These are phyloP conservation scores for Xylariaceae sp. DNA, from an alignment of 2,329 filamentous ascomycete genomes.

Conservation along the genomic window DNA sequence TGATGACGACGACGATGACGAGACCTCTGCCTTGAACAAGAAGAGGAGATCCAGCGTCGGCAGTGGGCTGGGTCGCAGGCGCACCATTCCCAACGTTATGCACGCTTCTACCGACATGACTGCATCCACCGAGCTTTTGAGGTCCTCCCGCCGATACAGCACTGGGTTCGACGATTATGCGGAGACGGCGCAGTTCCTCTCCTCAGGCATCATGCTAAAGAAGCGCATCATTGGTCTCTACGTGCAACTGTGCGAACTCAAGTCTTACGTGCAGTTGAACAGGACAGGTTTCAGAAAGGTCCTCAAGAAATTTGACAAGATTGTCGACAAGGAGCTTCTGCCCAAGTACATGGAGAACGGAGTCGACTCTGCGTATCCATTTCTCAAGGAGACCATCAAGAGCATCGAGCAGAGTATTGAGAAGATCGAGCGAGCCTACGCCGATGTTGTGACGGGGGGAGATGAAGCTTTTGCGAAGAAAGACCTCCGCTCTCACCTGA, in stretches of 20 bases:
- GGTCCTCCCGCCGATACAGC: conserved; percentile 59
- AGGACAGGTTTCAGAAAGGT: conserved; percentile 95
- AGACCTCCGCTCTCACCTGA: conserved; percentile 82
- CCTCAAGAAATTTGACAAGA: conserved; percentile 98
- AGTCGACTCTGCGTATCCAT: conserved; percentile 78
- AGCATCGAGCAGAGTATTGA: conserved; percentile 67
- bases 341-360: conserved; percentile 67
- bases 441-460: conserved; percentile 75
- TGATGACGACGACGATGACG: conserved; percentile 37
- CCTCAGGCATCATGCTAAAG: conserved; percentile 79
- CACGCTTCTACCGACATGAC: conserved; percentile 51
- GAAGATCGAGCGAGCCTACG: conserved; percentile 75
- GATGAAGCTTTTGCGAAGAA: conserved; percentile 73
- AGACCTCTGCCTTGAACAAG: conserved; percentile 49
- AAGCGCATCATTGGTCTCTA: conserved; percentile 85
- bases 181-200: conserved; percentile 65
- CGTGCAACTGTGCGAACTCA: conserved; percentile 89
- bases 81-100: conserved; percentile 32
- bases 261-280: conserved; percentile 94
- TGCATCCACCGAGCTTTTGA: conserved; percentile 56
- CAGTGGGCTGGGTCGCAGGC: conserved; percentile 31
- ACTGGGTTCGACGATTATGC: conserved; percentile 71
- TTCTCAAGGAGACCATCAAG: conserved; percentile 67
- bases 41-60: conserved; percentile 37
- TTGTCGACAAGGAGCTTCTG: conserved; percentile 76